Percentiles rank a stretch among this genome's conserved stretches.
phyloP scores from a whole-genome alignment of 2,329 filamentous ascomycete genomes.

The Metarhizium album region DNA sequence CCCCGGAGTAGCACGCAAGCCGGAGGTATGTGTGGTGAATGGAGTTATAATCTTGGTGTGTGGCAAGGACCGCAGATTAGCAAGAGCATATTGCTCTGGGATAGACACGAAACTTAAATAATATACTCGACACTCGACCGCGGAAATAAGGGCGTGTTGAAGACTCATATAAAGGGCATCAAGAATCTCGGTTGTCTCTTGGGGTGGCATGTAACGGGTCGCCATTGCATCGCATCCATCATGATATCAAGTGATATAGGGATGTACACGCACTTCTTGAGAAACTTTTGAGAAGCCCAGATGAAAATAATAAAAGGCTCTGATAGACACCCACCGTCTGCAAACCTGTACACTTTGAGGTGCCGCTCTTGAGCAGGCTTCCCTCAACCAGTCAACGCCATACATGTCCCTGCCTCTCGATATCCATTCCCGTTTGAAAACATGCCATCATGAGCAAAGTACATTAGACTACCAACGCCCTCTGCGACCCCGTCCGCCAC shows the following conservation, averaged over 20 bases:
- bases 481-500: slow-evolving; percentile 20
- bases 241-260: background rate
- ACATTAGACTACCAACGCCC: slow-evolving; percentile 15
- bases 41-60: background rate
- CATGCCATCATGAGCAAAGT: background rate
- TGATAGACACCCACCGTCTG: background rate
- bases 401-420: background rate
- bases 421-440: background rate
- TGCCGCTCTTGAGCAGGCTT: slow-evolving; percentile 1
- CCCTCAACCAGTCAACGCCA: slow-evolving; percentile 3
- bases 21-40: background rate
- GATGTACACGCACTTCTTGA: no score
- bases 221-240: background rate
- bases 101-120: background rate
- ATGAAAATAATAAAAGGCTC: no score
- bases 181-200: background rate
- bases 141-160: background rate
- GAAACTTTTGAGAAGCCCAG: no score
- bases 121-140: background rate
- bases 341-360: background rate
- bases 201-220: background rate
- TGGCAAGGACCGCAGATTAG: background rate
- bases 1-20: background rate
- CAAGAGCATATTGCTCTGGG: background rate
- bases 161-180: background rate